phyloP scores from a whole-genome alignment of 176 grass and related monocot genomes.

The Alopecurus myosuroides region DNA sequence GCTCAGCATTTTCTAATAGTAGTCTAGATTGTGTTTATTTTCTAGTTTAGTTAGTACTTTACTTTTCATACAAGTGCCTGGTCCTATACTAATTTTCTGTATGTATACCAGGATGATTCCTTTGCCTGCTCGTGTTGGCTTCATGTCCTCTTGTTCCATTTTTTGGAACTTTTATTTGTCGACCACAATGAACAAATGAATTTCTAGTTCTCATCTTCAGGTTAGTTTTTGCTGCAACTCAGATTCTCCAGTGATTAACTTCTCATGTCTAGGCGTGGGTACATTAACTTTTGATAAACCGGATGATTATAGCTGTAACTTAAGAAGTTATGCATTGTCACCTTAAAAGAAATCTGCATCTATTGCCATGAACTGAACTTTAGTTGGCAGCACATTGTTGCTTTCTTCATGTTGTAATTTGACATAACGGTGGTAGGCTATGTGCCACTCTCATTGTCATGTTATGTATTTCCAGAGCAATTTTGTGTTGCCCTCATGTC shows the following conservation, averaged over 20 bases:
- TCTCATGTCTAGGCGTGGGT: background rate
- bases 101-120: conserved; percentile 62
- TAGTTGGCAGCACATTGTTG: background rate
- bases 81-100: conserved; percentile 1
- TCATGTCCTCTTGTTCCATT: conserved; percentile 94
- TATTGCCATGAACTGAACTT: background rate
- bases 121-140: conserved; percentile 81
- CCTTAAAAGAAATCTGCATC: background rate
- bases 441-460: background rate
- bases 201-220: conserved; percentile 24
- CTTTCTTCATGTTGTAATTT: background rate
- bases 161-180: conserved; percentile 98
- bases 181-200: conserved; percentile 79
- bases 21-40: conserved; percentile 1
- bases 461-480: background rate
- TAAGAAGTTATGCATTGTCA: background rate
- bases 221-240: conserved; percentile 30
- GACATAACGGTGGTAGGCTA: background rate
- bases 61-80: background rate
- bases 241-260: conserved; percentile 1
- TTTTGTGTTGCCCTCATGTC: conserved; percentile 77
- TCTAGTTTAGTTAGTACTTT: background rate
- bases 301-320: background rate
- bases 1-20: background rate
- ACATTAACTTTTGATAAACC: background rate